These are phyloP conservation scores for Sordariomycetes sp. DNA, from an alignment of 2,329 filamentous ascomycete species.

Conservation along the genomic window DNA sequence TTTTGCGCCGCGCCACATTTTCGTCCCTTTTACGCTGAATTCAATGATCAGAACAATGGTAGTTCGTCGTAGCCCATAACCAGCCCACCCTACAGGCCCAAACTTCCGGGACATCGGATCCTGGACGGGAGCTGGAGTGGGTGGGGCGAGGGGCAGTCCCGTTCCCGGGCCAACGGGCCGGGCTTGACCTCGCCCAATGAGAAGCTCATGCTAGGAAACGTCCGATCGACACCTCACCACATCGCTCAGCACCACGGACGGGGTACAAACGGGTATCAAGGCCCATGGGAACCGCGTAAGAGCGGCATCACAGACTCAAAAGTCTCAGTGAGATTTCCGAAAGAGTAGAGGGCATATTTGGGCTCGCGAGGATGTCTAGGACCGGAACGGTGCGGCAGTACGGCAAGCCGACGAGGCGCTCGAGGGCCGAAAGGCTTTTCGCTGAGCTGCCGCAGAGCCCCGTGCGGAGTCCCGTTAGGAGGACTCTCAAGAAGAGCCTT, in stretches of 20 bases:
- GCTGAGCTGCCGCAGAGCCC: slow-evolving; percentile 38
- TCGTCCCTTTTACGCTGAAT: too few relatives aligned
- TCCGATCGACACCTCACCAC: neutral
- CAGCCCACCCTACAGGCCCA: too few relatives aligned
- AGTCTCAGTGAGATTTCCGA: neutral
- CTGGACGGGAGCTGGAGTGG: too few relatives aligned
- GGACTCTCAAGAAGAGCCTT: neutral
- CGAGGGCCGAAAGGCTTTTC: slow-evolving; percentile 33
- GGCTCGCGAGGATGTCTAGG: slow-evolving; percentile 26
- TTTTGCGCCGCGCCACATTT: too few relatives aligned
- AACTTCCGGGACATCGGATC: too few relatives aligned
- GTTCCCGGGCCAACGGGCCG: neutral
- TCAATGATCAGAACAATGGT: too few relatives aligned
- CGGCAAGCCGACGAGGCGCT: slow-evolving; percentile 33
- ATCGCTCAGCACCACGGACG: neutral
- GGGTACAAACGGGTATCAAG: neutral
- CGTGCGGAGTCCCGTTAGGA: slow-evolving; percentile 24
- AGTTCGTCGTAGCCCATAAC: too few relatives aligned
- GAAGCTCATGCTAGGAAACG: neutral
- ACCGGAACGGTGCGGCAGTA: slow-evolving; percentile 30
- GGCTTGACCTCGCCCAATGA: neutral
- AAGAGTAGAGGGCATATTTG: neutral
- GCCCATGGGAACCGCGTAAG: neutral
- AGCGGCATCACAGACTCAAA: neutral
- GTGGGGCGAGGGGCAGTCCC: neutral